Evolutionary conservation across 257 asterid genomes (phyloP).

Genomic region (Salvia hispanica): DNA sequence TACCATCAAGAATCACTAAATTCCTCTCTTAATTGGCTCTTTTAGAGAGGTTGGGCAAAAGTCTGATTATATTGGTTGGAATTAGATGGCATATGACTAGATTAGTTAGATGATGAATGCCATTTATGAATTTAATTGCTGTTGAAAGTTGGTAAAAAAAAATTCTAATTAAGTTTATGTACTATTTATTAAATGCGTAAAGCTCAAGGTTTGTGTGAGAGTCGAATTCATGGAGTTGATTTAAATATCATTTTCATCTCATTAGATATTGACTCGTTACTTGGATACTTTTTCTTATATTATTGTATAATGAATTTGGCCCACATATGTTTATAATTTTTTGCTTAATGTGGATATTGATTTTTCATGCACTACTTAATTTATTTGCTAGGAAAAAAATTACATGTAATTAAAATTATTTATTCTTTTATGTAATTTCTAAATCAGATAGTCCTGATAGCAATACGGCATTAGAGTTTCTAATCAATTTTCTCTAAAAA

Average conservation of each 20-base stretch:
- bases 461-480: no score
- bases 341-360: background rate
- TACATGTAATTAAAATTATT: no score
- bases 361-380: background rate
- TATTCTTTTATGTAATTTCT: no score
- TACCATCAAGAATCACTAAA: conserved; percentile 37
- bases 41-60: conserved; percentile 31
- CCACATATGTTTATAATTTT: background rate
- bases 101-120: background rate
- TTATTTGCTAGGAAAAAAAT: no score
- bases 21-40: conserved; percentile 17
- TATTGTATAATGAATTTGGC: background rate
- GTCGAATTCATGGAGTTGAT: conserved; percentile 15
- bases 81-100: conserved; percentile 15
- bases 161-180: background rate
- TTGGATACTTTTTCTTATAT: no score
- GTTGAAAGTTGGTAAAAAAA: conserved; percentile 30
- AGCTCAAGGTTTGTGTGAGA: conserved; percentile 31
- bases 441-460: no score
- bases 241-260: background rate
- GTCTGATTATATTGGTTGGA: conserved; percentile 36
- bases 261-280: conserved; percentile 6
- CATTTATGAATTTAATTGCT: conserved; percentile 28
- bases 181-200: conserved; percentile 29
- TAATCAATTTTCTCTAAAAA: no score